Conservation (phyloP, 352 stramenopile genomes). For the Phytopythium vexans region DNA sequence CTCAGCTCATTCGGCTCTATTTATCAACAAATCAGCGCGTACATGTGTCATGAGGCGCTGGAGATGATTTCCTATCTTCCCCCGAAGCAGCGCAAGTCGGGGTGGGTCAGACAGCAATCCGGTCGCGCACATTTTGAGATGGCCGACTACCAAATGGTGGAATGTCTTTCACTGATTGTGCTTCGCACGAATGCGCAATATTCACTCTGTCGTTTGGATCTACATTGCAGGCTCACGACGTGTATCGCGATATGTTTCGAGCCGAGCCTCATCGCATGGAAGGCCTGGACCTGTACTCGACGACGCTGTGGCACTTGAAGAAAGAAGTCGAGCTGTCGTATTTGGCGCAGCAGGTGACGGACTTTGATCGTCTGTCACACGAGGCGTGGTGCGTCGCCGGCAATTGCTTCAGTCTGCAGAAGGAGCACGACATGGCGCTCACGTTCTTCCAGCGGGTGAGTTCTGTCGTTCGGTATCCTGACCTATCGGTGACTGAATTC, state of each 20-base stretch:
- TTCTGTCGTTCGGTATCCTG: background rate
- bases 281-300: slow-evolving; percentile 95
- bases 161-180: slow-evolving; percentile 14
- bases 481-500: no score
- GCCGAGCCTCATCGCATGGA: slow-evolving; percentile 92
- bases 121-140: slow-evolving; percentile 95
- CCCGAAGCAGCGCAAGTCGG: slow-evolving; percentile 82
- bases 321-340: slow-evolving; percentile 97
- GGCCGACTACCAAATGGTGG: slow-evolving; percentile 84
- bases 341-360: slow-evolving; percentile 91
- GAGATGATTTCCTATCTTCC: slow-evolving; percentile 86
- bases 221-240: slow-evolving; percentile 60
- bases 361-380: slow-evolving; percentile 92
- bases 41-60: slow-evolving; percentile 85
- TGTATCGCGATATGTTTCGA: slow-evolving; percentile 88
- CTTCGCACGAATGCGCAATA: background rate
- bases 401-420: slow-evolving; percentile 98
- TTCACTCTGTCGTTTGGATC: background rate
- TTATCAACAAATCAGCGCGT: slow-evolving; percentile 69
- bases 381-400: slow-evolving; percentile 96
- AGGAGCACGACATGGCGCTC: slow-evolving; percentile 96
- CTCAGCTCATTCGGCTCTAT: slow-evolving; percentile 73
- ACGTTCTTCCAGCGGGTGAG: slow-evolving; percentile 93
- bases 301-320: slow-evolving; percentile 96
- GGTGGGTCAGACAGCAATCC: slow-evolving; percentile 94